Conservation (phyloP, 352 stramenopile genomes). For the Pythium monospermum region DNA sequence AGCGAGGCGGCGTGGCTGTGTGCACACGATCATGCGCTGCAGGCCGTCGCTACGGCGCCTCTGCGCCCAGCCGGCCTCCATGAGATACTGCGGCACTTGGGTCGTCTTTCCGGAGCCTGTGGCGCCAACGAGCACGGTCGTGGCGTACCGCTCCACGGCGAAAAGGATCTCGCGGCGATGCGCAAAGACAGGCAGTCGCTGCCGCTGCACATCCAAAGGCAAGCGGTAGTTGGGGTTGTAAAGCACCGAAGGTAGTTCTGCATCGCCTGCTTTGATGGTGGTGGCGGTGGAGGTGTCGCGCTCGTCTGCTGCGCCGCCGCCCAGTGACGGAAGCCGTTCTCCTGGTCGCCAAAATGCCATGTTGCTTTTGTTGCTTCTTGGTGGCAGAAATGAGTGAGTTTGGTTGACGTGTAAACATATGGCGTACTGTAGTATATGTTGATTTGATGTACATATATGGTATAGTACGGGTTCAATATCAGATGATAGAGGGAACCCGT, state of each 20-base stretch:
- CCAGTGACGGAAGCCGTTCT: conserved; percentile 14
- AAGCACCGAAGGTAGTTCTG: conserved; percentile 36
- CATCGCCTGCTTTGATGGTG: conserved; percentile 26
- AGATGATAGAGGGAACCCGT: not conserved
- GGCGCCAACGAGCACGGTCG: conserved; percentile 90
- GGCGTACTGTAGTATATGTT: conserved; percentile 10
- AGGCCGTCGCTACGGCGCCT: not conserved
- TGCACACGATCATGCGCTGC: conserved; percentile 78
- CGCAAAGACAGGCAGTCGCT: conserved; percentile 81
- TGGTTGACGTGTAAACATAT: conserved; percentile 3
- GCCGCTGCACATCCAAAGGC: conserved; percentile 46
- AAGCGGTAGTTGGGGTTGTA: conserved; percentile 66
- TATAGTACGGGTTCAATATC: not conserved
- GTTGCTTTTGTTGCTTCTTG: not conserved
- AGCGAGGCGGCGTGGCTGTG: conserved; percentile 94
- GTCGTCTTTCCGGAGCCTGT: conserved; percentile 93
- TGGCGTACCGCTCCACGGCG: conserved; percentile 80
- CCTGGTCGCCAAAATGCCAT: conserved; percentile 76
- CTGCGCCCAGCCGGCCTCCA: conserved; percentile 85
- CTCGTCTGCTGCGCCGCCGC: conserved; percentile 12
- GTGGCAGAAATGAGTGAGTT: not conserved
- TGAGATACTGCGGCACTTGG: conserved; percentile 90
- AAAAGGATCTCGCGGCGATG: conserved; percentile 90
- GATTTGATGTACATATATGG: conserved; percentile 1
- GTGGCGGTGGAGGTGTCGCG: not conserved